A percentile compares a stretch with the other conserved stretches of the same genome.
Evolutionary conservation across 1,139 yeast species (phyloP).

Genomic region (Yamadazyma triangularis): DNA sequence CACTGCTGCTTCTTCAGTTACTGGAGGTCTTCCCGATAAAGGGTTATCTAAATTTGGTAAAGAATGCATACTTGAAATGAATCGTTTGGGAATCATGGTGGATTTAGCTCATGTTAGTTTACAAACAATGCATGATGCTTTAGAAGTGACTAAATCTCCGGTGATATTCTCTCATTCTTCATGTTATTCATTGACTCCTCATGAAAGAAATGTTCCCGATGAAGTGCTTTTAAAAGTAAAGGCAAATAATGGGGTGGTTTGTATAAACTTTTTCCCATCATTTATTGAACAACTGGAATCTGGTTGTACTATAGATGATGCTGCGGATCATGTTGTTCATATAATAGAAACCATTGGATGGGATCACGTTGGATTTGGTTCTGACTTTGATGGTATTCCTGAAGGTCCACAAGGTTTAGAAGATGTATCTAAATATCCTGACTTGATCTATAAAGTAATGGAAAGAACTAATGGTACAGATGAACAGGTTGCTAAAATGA

Average conservation of each 20-base stretch:
- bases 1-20: constrained; percentile 44
- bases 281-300: constrained; percentile 33
- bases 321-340: constrained; percentile 42
- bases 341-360: constrained; percentile 45
- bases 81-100: constrained; percentile 50
- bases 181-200: constrained; percentile 33
- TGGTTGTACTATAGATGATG: constrained; percentile 41
- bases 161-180: constrained; percentile 50
- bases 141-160: constrained; percentile 41
- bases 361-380: constrained; percentile 53
- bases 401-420: constrained; percentile 46
- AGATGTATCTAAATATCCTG: constrained; percentile 53
- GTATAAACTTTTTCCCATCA: constrained; percentile 42
- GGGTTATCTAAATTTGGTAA: constrained; percentile 42
- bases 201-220: constrained; percentile 47
- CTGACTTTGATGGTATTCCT: constrained; percentile 52
- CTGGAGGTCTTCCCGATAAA: constrained; percentile 40
- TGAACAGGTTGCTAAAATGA: constrained; percentile 35
- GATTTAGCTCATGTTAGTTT: constrained; percentile 51
- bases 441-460: constrained; percentile 38
- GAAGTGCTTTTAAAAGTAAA: constrained; percentile 37
- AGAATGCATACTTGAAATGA: constrained; percentile 43
- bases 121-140: constrained; percentile 45
- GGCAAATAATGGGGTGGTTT: constrained; percentile 45
- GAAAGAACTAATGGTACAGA: constrained; percentile 33